Evolutionary conservation across 2,329 filamentous ascomycete genomes (phyloP).

Genomic region (Aspergillus texensis): DNA sequence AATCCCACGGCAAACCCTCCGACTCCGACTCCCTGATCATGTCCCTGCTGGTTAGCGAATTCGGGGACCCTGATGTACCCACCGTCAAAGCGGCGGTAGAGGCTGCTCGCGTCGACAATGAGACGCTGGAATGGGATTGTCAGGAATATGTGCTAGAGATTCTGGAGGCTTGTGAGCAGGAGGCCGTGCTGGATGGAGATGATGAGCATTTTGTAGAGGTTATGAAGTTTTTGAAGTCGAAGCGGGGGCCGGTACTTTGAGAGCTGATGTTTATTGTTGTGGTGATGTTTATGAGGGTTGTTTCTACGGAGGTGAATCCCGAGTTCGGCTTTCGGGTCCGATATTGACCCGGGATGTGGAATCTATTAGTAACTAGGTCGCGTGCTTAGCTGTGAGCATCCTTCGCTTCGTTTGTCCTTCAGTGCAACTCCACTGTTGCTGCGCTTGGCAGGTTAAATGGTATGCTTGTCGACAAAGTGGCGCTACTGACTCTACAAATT

Average conservation of each 20-base stretch:
- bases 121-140: conserved; percentile 27
- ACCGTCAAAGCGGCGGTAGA: conserved; percentile 14
- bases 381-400: neutral
- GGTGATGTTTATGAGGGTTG: neutral
- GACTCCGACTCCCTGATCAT: conserved; percentile 13
- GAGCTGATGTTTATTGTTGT: neutral
- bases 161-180: conserved; percentile 19
- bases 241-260: conserved; percentile 16
- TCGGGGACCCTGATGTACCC: conserved; percentile 15
- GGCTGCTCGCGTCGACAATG: conserved; percentile 21
- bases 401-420: too few relatives aligned
- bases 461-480: too few relatives aligned
- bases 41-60: conserved; percentile 15
- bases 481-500: too few relatives aligned
- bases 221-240: conserved; percentile 16
- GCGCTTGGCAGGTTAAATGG: too few relatives aligned
- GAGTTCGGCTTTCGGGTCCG: neutral
- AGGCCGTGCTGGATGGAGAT: conserved; percentile 20
- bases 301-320: neutral
- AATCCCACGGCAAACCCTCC: conserved; percentile 13
- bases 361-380: neutral
- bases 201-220: conserved; percentile 22
- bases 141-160: conserved; percentile 29
- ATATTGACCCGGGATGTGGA: too few relatives aligned
- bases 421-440: too few relatives aligned